A percentile compares a stretch with the other conserved stretches of the same genome.
Conservation (phyloP, 2,329 filamentous ascomycete genomes). For the Didymellaceae sp. region DNA sequence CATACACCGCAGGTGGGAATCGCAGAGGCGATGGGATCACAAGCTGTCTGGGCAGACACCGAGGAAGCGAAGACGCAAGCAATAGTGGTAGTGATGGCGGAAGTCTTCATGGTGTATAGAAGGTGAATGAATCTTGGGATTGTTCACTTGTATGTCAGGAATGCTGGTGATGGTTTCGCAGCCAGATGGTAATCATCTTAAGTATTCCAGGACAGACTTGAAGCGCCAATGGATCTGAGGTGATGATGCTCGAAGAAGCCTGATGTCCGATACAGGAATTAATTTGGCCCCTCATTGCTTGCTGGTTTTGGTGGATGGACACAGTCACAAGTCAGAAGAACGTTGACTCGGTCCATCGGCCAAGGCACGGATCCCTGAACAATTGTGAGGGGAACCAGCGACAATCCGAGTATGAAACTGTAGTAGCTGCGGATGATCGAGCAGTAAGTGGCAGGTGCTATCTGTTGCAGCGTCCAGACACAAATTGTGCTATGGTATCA, state of each 20-base stretch:
- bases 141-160: neutral
- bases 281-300: neutral
- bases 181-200: neutral
- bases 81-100: slow-evolving; percentile 10
- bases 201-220: too few species aligned
- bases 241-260: neutral
- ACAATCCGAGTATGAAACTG: neutral
- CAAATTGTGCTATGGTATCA: too few species aligned
- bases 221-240: too few species aligned
- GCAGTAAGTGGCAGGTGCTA: neutral
- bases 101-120: slow-evolving; percentile 3
- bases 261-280: neutral
- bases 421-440: neutral
- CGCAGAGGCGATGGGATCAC: slow-evolving; percentile 16
- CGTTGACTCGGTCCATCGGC: slow-evolving; percentile 6
- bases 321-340: slow-evolving; percentile 6
- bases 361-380: neutral
- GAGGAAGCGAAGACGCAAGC: slow-evolving; percentile 7
- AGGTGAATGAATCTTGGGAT: neutral
- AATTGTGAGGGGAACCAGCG: slow-evolving; percentile 7
- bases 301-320: too few species aligned
- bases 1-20: slow-evolving; percentile 22
- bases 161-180: neutral
- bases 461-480: neutral
- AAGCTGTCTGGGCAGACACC: slow-evolving; percentile 22